phyloP scores from a whole-genome alignment of 2,329 filamentous ascomycete genomes.

The Trichoderma brevicompactum region DNA sequence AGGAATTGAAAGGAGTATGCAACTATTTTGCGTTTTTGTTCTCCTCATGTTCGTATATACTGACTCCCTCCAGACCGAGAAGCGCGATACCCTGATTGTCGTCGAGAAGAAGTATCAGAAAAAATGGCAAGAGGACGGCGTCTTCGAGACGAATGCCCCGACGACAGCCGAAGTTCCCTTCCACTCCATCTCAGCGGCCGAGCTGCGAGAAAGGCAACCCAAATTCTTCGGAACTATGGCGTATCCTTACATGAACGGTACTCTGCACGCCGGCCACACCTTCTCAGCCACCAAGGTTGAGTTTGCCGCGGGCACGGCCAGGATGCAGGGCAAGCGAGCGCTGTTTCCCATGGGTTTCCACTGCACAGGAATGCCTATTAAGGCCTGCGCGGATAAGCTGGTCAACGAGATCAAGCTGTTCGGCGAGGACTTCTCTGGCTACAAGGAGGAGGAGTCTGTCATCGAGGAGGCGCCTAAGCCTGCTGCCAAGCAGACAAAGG shows the following conservation, averaged over 20 bases:
- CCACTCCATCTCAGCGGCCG: constrained; percentile 71
- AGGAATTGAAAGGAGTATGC: constrained; percentile 63
- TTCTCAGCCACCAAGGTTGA: constrained; percentile 94
- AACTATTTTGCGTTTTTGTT: background rate
- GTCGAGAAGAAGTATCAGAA: constrained; percentile 92
- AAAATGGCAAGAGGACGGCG: constrained; percentile 54
- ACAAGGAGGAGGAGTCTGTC: constrained; percentile 66
- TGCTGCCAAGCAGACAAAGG: constrained; percentile 69
- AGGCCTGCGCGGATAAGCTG: constrained; percentile 95
- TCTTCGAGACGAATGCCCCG: constrained; percentile 89
- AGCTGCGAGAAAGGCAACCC: constrained; percentile 78
- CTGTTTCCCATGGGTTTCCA: constrained; percentile 95
- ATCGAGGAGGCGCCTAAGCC: constrained; percentile 53
- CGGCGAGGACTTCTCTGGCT: constrained; percentile 81
- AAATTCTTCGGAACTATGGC: constrained; percentile 79
- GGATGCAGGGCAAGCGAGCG: constrained; percentile 87
- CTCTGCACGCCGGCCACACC: constrained; percentile 85
- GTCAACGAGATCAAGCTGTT: constrained; percentile 87
- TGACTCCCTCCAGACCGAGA: constrained; percentile 67
- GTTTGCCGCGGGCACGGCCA: constrained; percentile 82
- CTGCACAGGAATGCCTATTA: constrained; percentile 94
- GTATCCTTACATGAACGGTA: constrained; percentile 79
- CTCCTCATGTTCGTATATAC: background rate
- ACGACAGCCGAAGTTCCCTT: constrained; percentile 76
- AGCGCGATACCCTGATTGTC: constrained; percentile 79